Percentiles rank a stretch among this genome's conserved stretches.
Evolutionary conservation across 78 protist species (phyloP).

Genomic region (Tieghemostelium lacteum): DNA sequence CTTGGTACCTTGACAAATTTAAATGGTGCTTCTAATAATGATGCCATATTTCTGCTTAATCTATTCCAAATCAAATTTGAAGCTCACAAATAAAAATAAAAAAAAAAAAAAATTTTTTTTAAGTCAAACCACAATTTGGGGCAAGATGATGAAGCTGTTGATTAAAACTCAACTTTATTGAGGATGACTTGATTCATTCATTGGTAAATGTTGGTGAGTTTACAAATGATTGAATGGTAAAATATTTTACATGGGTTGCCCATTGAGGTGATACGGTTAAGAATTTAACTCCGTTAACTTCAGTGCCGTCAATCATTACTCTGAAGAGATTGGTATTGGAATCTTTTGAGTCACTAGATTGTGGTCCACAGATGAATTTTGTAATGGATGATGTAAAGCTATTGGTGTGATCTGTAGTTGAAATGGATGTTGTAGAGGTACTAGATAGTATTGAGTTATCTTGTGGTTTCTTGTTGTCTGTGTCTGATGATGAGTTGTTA

Average conservation of each 20-base stretch:
- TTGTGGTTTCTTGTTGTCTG: too few species aligned
- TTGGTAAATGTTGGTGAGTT: too few species aligned
- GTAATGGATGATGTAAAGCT: slow-evolving; percentile 15
- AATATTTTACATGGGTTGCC: slow-evolving; percentile 65
- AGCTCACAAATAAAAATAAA: background rate
- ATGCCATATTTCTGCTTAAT: slow-evolving; percentile 22
- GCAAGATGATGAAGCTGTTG: too few species aligned
- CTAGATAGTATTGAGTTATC: too few species aligned
- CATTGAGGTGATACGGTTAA: slow-evolving; percentile 64
- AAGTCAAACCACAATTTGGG: too few species aligned
- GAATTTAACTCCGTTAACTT: slow-evolving; percentile 14
- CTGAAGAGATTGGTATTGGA: background rate
- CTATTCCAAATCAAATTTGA: too few species aligned
- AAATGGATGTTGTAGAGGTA: too few species aligned
- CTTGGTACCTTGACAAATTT: slow-evolving; percentile 69
- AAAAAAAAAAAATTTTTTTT: too few species aligned
- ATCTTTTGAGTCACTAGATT: slow-evolving; percentile 6
- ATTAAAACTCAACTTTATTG: too few species aligned
- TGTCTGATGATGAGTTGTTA: too few species aligned
- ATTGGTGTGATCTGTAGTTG: background rate
- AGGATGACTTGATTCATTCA: too few species aligned
- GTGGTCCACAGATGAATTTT: slow-evolving; percentile 50
- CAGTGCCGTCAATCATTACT: slow-evolving; percentile 43
- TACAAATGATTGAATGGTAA: slow-evolving; percentile 39
- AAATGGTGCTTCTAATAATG: slow-evolving; percentile 77